Base-by-base conservation (phyloP, 768 basidiomycete genomes). In the Punctularia strigosozonata region DNA sequence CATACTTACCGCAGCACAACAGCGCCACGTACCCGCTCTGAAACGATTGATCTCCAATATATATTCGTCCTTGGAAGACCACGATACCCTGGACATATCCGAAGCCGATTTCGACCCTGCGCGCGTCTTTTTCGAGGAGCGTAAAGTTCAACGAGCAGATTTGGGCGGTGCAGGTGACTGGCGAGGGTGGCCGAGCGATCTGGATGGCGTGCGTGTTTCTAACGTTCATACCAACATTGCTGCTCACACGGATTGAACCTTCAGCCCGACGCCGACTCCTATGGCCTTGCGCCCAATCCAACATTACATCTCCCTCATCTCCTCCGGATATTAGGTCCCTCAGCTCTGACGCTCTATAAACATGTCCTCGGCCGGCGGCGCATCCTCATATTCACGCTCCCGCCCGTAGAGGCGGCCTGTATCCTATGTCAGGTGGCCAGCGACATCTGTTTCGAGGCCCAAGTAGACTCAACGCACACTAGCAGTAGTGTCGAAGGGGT, bases 401-500 rank as follows among this genome's bases (percentile, higher is more conserved):
- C 85, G 1, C 81, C 85, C 0, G 82, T 88, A 10, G 82, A 88
- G 51, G 73, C 75, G 0, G 82, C 86, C 0, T 87, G 81, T 45
- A 68, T 81, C 4, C 65, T 90, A 24, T 75, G 74, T 34, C 67
- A 67, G 35, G 63, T 66, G 8, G 67, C 65, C 5, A 82, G 81
- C 40, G 78, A 82, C 37, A 74, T 80, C 4, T 72, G 68, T 46
- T 80, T 73, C 25, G 77, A 57, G 37, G 53, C 49, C n/a, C 57
- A 62, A 39, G 43, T 47, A 0, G 19, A 23, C 5, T 33, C 31
- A 26, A 47, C 43, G 1, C 26, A 35, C 12, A 8, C 26, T 14
- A 15, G 10, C 15, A 15, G 10, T 30, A 30, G 20, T 34, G 33
- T 34, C 8, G 19, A 34, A 10, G 28, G 28, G 28, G 10, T 10